Percentiles rank a stretch among this genome's conserved stretches.
Evolutionary conservation across 495 filamentous ascomycete species (phyloP).

Genomic region (Penicillium manginii): DNA sequence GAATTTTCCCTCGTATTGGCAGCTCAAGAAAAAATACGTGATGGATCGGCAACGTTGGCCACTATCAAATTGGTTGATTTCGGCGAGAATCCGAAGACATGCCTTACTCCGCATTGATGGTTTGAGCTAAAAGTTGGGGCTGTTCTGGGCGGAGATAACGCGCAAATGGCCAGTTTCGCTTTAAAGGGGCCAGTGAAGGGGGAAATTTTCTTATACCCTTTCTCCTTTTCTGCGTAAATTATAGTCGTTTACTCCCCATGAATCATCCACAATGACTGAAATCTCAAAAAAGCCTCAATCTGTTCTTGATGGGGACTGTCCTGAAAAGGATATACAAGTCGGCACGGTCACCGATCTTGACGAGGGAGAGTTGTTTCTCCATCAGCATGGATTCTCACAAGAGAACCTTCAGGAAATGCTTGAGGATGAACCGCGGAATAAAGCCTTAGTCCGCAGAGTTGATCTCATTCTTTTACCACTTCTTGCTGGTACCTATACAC

Average conservation of each 20-base stretch:
- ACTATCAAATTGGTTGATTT: neutral
- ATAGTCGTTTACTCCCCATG: neutral
- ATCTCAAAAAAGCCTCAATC: constrained; percentile 8
- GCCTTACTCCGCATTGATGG: constrained; percentile 11
- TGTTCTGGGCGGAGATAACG: constrained; percentile 4
- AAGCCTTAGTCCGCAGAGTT: constrained; percentile 36
- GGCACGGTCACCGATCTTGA: constrained; percentile 36
- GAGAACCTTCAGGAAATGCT: constrained; percentile 24
- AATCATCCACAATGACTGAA: neutral
- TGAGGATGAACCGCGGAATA: constrained; percentile 29
- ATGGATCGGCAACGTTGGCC: neutral
- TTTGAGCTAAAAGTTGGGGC: constrained; percentile 3
- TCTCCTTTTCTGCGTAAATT: neutral
- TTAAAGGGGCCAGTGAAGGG: neutral
- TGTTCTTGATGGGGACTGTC: constrained; percentile 1
- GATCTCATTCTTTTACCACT: constrained; percentile 55
- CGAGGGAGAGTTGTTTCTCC: constrained; percentile 39
- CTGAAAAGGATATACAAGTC: constrained; percentile 32
- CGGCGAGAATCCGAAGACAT: constrained; percentile 13
- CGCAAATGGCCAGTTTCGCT: neutral
- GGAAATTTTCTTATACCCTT: neutral
- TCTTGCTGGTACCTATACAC: constrained; percentile 53
- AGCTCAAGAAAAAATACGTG: neutral
- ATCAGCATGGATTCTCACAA: constrained; percentile 33
- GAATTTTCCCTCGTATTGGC: neutral